A percentile compares a stretch with the other conserved stretches of the same genome.
Conservation (phyloP, 768 basidiomycete species). For the Mycena rebaudengoi region DNA sequence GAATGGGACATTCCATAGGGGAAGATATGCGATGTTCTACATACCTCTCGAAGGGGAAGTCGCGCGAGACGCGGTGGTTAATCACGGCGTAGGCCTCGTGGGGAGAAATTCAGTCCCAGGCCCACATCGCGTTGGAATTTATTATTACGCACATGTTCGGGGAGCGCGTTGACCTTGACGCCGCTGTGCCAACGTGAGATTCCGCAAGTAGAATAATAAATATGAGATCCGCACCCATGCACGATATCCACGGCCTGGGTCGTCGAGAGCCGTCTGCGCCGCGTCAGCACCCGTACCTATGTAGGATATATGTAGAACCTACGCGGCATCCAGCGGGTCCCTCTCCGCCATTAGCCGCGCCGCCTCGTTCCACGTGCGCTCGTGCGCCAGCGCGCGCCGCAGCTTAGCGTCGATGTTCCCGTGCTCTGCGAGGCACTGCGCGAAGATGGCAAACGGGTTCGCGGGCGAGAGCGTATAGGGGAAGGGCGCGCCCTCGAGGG, state of each 20-base stretch:
- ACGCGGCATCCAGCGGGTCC: constrained; percentile 1
- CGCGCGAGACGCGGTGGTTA: constrained; percentile 56
- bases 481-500: constrained; percentile 55
- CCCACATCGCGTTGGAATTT: no score
- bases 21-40: no score
- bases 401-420: not conserved
- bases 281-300: not conserved
- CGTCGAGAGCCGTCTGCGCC: constrained; percentile 46
- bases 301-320: not conserved
- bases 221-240: constrained; percentile 23
- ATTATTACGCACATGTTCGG: no score
- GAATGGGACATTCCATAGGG: no score
- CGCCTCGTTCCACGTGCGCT: constrained; percentile 17
- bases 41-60: constrained; percentile 10
- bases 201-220: not conserved
- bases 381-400: constrained; percentile 6
- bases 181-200: constrained; percentile 24
- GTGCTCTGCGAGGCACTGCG: constrained; percentile 12
- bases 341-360: constrained; percentile 6
- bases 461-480: constrained; percentile 7
- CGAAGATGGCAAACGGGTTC: constrained; percentile 12
- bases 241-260: constrained; percentile 67
- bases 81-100: constrained; percentile 52
- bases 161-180: constrained; percentile 63
- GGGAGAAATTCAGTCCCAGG: no score